Evolutionary conservation across 345 rosid genomes (phyloP), one percentile per base, ranked within the genome.

Genomic region (Salix arbutifolia): DNA sequence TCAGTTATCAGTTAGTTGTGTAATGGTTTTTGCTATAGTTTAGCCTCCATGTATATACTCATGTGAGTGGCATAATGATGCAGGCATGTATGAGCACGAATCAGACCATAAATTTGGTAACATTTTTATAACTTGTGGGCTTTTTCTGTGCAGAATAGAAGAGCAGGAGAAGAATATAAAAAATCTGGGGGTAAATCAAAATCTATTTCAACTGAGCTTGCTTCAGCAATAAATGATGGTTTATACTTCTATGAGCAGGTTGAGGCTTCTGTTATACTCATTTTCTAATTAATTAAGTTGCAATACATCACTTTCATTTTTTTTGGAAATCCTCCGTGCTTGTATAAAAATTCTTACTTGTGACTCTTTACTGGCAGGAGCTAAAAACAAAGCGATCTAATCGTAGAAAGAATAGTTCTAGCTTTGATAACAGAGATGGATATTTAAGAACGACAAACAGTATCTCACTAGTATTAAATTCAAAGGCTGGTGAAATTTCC

Each of bases 211-310:
- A 86, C 81, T 67, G 98, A 96, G 85, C 89, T 89, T 79, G 99
- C 97, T 77, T 86, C 90, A 75, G 80, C 93, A 70, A 96, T 92
- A 81, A 90, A 93, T 79, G 99, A 93, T 67, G 99, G 99, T 71
- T 97, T 96, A 77, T 89, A 87, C 85, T 96, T 84, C 85, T 96
- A 83, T 80, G 99, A 96, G 83, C 98, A 96, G 96, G 99, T 96
- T 73, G 30, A 72, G 64, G 23, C 70, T 69, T 33, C 56, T 77
- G 17, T 67, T n/a, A 38, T 70, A 14, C 3, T 26, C 26, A 50
- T 70, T 74, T 3, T 64, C 46, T 13, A 11, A 25, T n/a, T 31
- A 21, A 6, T 62, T 26, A 56, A 69, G 78, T 75, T 78, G 61
- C 65, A 14, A 11, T 48, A 44, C 14, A 35, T 69, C 48, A 48